Base-by-base conservation (phyloP, 345 rosid species). In the Clarkia xantiana region DNA sequence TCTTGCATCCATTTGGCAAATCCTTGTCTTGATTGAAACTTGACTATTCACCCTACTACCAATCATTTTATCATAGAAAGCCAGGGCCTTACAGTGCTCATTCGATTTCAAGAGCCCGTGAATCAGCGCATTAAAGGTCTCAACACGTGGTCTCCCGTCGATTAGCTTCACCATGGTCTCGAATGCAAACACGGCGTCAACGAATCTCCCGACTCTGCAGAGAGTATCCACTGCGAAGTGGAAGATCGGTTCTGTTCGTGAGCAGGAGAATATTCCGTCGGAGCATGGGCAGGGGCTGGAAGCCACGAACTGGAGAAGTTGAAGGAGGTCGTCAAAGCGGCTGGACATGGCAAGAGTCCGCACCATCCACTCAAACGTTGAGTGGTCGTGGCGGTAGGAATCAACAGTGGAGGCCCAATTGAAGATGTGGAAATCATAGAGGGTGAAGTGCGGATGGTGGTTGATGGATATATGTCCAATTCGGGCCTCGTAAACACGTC, bases 261-360 rank as follows among this genome's bases (percentile, higher is more conserved):
- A 83, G 57, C 97, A 89, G 53, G 87, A 82, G 75, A 89, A 89
- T 66, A 85, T 89, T 54, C 94, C 93, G 44, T 78, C 77, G 12
- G 90, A 73, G 34, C 97, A 89, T 0, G 95, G 95, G 50, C 94
- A 89, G 4, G 83, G 87, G 44, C 69, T 80, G 0, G 95, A 51
- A 0, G 77, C 67, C 18, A 85, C 54, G 56, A 78, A 85, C 23
- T 56, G 61, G 44, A 89, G 87, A 47, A 89, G 77, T 14, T 68
- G 65, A 16, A 23, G 18, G 42, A 89, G 90, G 38, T 71, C 78
- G 3, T 60, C 20, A 50, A 85, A 67, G 0, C 95, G 78, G 69
- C 79, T 68, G 15, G 95, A 71, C 61, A 72, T 58, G 54, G 85
- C 74, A 9, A 82, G 93, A 34, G 81, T 75, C 18, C 74, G 64